Conservation (phyloP, 2,329 filamentous ascomycete species). For the Neopestalotiopsis rosae region DNA sequence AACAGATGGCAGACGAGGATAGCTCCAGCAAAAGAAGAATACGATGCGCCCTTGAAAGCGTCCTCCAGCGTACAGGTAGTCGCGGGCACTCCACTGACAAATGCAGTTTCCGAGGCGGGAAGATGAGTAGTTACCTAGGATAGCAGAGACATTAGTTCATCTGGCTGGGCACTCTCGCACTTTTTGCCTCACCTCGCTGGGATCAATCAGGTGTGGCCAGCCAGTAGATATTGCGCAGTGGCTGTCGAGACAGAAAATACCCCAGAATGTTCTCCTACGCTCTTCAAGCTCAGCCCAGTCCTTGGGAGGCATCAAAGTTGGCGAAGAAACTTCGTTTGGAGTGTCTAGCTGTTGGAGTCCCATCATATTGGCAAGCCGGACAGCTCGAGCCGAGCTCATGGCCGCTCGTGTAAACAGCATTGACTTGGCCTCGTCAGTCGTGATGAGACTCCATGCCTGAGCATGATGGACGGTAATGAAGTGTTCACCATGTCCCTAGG, state of each 20-base stretch:
- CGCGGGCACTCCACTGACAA: constrained; percentile 68
- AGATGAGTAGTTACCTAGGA: constrained; percentile 75
- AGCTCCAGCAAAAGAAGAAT: constrained; percentile 76
- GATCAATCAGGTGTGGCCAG: constrained; percentile 83
- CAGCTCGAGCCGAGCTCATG: constrained; percentile 76
- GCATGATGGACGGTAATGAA: constrained; percentile 81
- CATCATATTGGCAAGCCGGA: constrained; percentile 81
- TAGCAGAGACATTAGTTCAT: constrained; percentile 16
- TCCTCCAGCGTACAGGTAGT: constrained; percentile 67
- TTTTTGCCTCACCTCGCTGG: constrained; percentile 59
- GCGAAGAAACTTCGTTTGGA: constrained; percentile 52
- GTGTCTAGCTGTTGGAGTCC: constrained; percentile 61
- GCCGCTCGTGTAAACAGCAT: constrained; percentile 88
- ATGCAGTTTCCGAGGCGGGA: constrained; percentile 81
- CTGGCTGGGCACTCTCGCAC: neutral
- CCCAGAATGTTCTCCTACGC: constrained; percentile 85
- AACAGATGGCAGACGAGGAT: constrained; percentile 79
- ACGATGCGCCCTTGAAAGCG: constrained; percentile 63
- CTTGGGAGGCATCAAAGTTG: constrained; percentile 72
- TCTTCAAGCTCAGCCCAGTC: constrained; percentile 87
- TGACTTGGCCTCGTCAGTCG: constrained; percentile 80
- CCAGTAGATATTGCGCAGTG: constrained; percentile 89
- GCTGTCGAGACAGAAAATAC: constrained; percentile 79
- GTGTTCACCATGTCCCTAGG: constrained; percentile 73
- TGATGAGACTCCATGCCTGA: constrained; percentile 79